phyloP scores from a whole-genome alignment of 75 land plant species.

The Cunninghamia lanceolata region DNA sequence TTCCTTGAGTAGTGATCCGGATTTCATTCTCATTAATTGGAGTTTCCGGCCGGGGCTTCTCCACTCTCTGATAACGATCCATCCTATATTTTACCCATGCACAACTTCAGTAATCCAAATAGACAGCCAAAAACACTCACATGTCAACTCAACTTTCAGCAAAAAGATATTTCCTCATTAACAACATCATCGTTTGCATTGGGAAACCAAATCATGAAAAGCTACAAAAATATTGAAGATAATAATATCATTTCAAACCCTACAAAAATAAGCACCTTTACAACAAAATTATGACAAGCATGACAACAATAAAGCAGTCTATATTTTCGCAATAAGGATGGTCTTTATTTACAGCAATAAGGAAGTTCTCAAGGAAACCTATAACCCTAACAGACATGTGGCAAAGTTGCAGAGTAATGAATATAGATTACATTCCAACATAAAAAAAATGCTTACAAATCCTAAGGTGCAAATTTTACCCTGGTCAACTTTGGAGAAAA shows the following conservation, averaged over 20 bases:
- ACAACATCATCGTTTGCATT: not conserved
- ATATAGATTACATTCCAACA: not conserved
- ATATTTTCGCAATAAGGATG: too few species aligned
- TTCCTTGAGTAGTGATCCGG: slow-evolving; percentile 79
- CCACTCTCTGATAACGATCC: slow-evolving; percentile 87
- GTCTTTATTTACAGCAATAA: not conserved
- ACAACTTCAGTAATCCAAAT: not conserved
- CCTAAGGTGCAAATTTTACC: not conserved
- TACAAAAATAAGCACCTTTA: not conserved
- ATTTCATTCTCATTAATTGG: slow-evolving; percentile 83
- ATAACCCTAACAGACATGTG: not conserved
- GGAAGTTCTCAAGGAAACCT: not conserved
- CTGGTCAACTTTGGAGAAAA: not conserved
- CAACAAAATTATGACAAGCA: not conserved
- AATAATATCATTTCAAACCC: not conserved
- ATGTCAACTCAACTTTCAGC: not conserved
- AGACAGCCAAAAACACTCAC: not conserved
- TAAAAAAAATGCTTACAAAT: not conserved
- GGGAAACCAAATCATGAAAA: not conserved
- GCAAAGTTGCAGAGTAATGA: not conserved
- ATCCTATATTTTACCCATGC: slow-evolving; percentile 16
- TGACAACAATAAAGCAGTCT: not conserved
- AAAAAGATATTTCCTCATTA: not conserved
- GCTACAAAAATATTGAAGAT: not conserved
- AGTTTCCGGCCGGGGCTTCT: slow-evolving; percentile 78